Evolutionary conservation across 441 rosid genomes (phyloP), one percentile per base, ranked within the genome.

Genomic region (Mallotus repandus): DNA sequence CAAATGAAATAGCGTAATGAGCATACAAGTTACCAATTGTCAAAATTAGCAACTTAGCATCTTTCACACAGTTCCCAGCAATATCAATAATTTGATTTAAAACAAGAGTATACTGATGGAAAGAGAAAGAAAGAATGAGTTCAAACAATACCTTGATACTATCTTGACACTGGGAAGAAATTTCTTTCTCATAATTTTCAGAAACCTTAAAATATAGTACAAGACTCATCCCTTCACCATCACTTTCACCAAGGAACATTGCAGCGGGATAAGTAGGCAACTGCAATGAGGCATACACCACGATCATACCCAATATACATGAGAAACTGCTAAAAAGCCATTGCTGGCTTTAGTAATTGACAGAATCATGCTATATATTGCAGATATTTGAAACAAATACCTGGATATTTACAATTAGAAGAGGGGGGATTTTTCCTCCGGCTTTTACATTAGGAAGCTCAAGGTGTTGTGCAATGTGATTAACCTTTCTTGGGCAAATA

Each of bases 151-250:
- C 99, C 96, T 79, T 83, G 83, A 92, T 88, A 78, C 78, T 81
- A 0, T 91, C 97, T 68, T 86, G 91, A 79, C 41, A 89, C 22
- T 89, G 92, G 4, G 79, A 80, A 71, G 99, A 89, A 54, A 88
- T 78, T 55, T 80, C 89, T 62, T 75, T 80, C 72, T 89, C 94
- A 29, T 80, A 85, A 71, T 84, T 87, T 25, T 95, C 93, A 13
- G 86, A 77, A 78, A 87, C 76, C 83, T 88, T 91, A 69, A 95
- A 95, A 76, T 95, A 89, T 57, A 95, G 83, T 25, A 95, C 92
- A 45, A 95, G 91, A 79, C 97, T 95, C 94, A 92, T 88, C 68
- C 99, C 98, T 88, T 92, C 97, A 15, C 99, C 99, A 75, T 91
- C 93, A 21, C 82, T 84, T 43, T 91, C 98, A 6, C 96, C 97